These are phyloP conservation scores for Eleusine coracana DNA, from an alignment of 176 grass and related monocot species.

Conservation along the genomic window DNA sequence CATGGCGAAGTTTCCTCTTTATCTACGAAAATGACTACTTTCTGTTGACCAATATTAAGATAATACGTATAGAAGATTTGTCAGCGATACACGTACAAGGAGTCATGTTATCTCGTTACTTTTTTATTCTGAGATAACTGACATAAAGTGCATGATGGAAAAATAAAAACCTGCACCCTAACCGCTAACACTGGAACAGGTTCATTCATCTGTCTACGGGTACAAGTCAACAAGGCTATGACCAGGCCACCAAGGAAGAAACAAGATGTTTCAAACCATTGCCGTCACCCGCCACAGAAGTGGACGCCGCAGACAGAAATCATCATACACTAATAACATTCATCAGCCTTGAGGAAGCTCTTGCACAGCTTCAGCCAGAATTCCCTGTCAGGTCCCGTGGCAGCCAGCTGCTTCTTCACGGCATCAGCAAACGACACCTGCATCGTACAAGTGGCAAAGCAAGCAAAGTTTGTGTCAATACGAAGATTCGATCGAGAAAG, in stretches of 20 bases:
- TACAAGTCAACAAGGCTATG: neutral
- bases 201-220: neutral
- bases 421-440: slow-evolving; percentile 57
- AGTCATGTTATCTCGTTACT: too few species aligned
- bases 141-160: neutral
- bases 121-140: neutral
- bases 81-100: too few species aligned
- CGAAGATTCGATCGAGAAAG: neutral
- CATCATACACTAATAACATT: slow-evolving; percentile 9
- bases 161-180: neutral
- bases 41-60: too few species aligned
- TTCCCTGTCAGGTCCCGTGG: slow-evolving; percentile 60
- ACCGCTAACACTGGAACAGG: neutral
- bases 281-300: neutral
- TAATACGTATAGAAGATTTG: too few species aligned
- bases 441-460: neutral
- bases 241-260: neutral
- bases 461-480: neutral
- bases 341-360: slow-evolving; percentile 69
- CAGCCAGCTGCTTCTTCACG: slow-evolving; percentile 57
- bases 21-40: too few species aligned
- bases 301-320: neutral
- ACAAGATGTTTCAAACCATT: neutral
- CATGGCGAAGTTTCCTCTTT: too few species aligned
- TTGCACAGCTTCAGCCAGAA: slow-evolving; percentile 84